Conservation (phyloP, 495 filamentous ascomycete species). For the Podospora conica region DNA sequence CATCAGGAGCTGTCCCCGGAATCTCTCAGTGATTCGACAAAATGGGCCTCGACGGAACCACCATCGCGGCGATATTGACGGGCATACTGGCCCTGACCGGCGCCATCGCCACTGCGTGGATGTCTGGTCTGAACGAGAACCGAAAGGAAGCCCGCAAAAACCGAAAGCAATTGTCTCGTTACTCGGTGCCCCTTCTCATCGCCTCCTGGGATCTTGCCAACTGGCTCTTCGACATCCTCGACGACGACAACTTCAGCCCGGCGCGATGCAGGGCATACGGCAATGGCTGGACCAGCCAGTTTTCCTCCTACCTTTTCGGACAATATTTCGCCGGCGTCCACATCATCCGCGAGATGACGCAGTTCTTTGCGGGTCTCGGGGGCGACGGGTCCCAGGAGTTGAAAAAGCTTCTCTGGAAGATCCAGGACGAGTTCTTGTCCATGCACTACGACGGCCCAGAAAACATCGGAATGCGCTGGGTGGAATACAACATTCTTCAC, state of each 20-base stretch:
- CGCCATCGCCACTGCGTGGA: constrained; percentile 9
- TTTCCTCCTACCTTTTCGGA: constrained; percentile 6
- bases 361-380: constrained; percentile 2
- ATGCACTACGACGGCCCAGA: constrained; percentile 11
- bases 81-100: constrained; percentile 9
- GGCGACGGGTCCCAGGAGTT: background rate
- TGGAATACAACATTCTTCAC: background rate
- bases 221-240: constrained; percentile 10
- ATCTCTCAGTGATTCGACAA: too few relatives aligned
- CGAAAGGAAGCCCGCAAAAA: constrained; percentile 3
- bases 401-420: constrained; percentile 10
- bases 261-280: constrained; percentile 1
- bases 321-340: constrained; percentile 11
- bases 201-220: constrained; percentile 8
- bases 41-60: constrained; percentile 5
- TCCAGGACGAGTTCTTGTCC: constrained; percentile 8
- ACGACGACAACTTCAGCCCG: constrained; percentile 2
- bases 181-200: constrained; percentile 10
- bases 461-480: background rate
- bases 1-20: too few relatives aligned
- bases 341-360: constrained; percentile 10
- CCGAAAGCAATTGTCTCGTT: background rate
- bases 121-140: constrained; percentile 8
- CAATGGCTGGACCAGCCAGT: constrained; percentile 2
- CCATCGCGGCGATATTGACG: constrained; percentile 10